Percentiles rank a stretch among this genome's conserved stretches.
Conservation (phyloP, 164 flowering plant species). For the Saururus chinensis region DNA sequence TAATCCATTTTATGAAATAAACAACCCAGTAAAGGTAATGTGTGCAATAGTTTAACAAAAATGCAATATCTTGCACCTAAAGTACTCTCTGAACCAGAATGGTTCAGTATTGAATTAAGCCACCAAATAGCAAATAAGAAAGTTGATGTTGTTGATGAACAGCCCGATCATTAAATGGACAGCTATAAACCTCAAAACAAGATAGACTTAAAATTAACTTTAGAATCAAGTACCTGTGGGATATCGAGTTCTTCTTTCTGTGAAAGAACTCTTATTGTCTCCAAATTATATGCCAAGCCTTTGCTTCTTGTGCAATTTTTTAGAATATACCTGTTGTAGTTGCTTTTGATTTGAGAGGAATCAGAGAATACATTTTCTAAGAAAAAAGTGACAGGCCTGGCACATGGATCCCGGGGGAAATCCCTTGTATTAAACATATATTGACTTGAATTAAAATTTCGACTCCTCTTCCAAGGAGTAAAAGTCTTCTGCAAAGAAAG, state of each 20-base stretch:
- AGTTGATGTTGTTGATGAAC: background rate
- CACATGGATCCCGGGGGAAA: constrained; percentile 47
- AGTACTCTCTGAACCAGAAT: no score
- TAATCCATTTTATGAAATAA: no score
- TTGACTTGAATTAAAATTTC: constrained; percentile 11
- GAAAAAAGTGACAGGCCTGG: constrained; percentile 41
- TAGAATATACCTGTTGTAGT: constrained; percentile 24
- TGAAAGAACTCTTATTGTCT: constrained; percentile 35
- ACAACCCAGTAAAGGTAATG: no score
- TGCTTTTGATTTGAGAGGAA: constrained; percentile 22
- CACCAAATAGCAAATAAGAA: background rate
- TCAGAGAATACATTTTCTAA: constrained; percentile 30
- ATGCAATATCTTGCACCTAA: background rate
- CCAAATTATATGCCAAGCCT: constrained; percentile 19
- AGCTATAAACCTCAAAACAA: constrained; percentile 1
- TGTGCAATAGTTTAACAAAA: no score
- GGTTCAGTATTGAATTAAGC: no score
- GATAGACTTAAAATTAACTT: background rate
- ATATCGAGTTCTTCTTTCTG: constrained; percentile 30
- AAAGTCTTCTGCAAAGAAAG: constrained; percentile 46
- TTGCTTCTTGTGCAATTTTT: constrained; percentile 21
- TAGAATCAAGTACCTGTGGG: constrained; percentile 36
- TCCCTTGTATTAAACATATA: constrained; percentile 60
- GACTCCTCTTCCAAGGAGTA: constrained; percentile 50
- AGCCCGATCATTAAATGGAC: background rate